Conservation (phyloP, 2,329 filamentous ascomycete genomes). For the Penicillium janthinellum region DNA sequence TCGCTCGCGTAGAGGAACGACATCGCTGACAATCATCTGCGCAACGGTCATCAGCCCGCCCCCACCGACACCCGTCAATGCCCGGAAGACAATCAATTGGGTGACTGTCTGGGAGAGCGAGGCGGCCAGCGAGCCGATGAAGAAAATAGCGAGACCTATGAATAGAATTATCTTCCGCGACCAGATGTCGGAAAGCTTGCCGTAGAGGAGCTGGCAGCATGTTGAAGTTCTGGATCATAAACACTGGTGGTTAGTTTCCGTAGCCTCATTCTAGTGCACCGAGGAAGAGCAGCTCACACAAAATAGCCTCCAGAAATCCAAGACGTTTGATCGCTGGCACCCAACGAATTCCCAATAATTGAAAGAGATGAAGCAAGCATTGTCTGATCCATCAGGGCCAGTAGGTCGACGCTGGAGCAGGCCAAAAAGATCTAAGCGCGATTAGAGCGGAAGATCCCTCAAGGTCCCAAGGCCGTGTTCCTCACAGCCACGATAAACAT, state of each 20-base stretch:
- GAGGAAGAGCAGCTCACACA: constrained; percentile 47
- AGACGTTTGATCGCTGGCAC: constrained; percentile 53
- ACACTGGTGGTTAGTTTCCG: background rate
- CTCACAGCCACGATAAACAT: background rate
- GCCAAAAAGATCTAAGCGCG: constrained; percentile 57
- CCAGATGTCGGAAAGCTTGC: constrained; percentile 62
- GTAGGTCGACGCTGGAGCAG: constrained; percentile 57
- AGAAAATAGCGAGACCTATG: constrained; percentile 55
- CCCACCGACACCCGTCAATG: constrained; percentile 60
- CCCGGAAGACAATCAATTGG: constrained; percentile 63
- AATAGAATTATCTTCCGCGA: constrained; percentile 62
- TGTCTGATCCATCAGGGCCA: constrained; percentile 61
- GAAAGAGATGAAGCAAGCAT: constrained; percentile 58
- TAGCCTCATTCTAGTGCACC: background rate
- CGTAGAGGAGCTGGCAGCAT: constrained; percentile 66
- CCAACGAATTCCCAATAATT: constrained; percentile 55
- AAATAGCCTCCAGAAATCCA: constrained; percentile 62
- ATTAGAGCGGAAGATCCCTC: constrained; percentile 4
- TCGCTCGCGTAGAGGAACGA: constrained; percentile 60
- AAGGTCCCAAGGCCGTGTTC: background rate
- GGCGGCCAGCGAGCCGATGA: constrained; percentile 60
- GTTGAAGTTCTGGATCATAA: constrained; percentile 64
- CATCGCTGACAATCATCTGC: constrained; percentile 65
- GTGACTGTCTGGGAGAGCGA: constrained; percentile 58
- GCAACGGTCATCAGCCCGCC: constrained; percentile 61